phyloP scores from a whole-genome alignment of 2,329 filamentous ascomycete genomes.

The Cladosporium sp. region DNA sequence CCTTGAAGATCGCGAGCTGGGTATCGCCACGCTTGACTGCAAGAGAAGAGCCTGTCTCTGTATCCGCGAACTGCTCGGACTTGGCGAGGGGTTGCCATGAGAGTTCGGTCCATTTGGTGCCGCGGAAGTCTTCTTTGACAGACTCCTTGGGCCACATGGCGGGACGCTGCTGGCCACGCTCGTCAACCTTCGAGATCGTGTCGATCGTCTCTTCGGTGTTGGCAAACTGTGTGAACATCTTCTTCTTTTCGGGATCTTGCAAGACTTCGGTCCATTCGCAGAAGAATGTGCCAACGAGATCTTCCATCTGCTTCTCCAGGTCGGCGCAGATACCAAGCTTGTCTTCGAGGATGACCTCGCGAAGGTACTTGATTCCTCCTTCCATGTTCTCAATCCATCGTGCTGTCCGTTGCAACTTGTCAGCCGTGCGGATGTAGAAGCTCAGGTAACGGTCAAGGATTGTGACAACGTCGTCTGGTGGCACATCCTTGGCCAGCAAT shows the following conservation, averaged over 20 bases:
- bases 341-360: constrained; percentile 80
- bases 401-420: constrained; percentile 85
- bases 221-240: constrained; percentile 77
- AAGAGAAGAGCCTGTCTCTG: constrained; percentile 71
- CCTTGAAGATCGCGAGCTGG: constrained; percentile 82
- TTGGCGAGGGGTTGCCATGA: constrained; percentile 80
- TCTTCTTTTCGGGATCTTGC: constrained; percentile 64
- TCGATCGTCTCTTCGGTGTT: constrained; percentile 74
- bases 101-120: constrained; percentile 64
- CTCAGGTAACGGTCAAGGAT: constrained; percentile 87
- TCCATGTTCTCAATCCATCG: constrained; percentile 84
- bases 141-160: constrained; percentile 74
- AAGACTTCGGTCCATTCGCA: constrained; percentile 90
- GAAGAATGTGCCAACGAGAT: constrained; percentile 80
- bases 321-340: constrained; percentile 81
- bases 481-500: constrained; percentile 81
- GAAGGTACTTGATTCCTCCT: constrained; percentile 79
- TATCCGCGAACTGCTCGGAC: constrained; percentile 66
- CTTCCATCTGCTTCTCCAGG: constrained; percentile 84
- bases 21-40: constrained; percentile 85
- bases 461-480: constrained; percentile 76
- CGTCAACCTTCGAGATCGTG: constrained; percentile 65
- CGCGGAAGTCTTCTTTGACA: constrained; percentile 70
- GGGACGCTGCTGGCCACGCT: constrained; percentile 72
- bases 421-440: constrained; percentile 91